Evolutionary conservation across 2,329 filamentous ascomycete species (phyloP), one percentile per base, ranked within the genome.

Genomic region (Ceratocystis eucalypticola): DNA sequence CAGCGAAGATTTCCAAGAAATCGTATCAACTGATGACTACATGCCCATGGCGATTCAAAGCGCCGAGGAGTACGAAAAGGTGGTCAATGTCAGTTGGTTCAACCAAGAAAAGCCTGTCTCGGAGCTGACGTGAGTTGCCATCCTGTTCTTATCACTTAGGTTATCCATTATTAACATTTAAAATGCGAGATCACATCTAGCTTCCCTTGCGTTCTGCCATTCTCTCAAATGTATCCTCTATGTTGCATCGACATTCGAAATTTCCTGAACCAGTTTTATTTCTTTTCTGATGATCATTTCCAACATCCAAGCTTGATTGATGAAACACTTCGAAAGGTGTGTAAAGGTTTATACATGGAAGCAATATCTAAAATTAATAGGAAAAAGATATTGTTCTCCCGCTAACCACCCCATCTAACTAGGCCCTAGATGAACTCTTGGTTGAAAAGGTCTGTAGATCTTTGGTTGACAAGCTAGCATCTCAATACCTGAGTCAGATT

Each of bases 31-130:
- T 0, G 94, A 99, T 74, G 94, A 99, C 75, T 99, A 99, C 76
- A 99, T 99, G 93, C 95, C 94, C 1, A 97, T 99, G 94, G 89
- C 91, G 1, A 96, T 97, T 74, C 90, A 91, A 72, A 91, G 88
- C 22, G 77, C 82, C 17, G 92, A 96, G 71, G 92, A 97, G 72
- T 97, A 96, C 73, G 90, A 95, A 72, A 96, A 96, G 72, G 93
- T 99, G 45, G 84, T 96, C 70, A 94, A 91, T 69, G 91, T 97
- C 68, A 96, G 89, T 77, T 99, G 93, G 93, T 97, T 96, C 74
- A 87, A 84, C 0, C 92, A 92, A 55, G 91, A 96, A 41, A 91
- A 89, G 71, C 78, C 86, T 20, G 77, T 83, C 37, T 85, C 92
- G 68, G 85, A 94, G 70, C 82, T 96, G 71, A 86, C 82, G 83